These are phyloP conservation scores for Orbilia brochopaga DNA, from an alignment of 2,329 filamentous ascomycete species.

Conservation along the genomic window DNA sequence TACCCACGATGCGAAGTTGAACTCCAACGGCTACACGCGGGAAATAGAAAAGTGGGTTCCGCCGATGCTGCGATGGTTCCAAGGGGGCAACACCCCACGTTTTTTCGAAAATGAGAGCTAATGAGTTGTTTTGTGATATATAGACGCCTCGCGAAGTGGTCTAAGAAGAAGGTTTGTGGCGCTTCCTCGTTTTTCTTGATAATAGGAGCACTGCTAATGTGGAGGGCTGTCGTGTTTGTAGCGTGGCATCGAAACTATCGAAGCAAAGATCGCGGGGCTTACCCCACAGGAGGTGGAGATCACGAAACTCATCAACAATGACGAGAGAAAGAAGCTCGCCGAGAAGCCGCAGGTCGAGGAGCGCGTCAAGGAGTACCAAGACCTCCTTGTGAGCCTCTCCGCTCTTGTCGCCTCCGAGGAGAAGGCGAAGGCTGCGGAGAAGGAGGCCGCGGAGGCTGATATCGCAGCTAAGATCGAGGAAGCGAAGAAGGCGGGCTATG, in stretches of 20 bases:
- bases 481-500: conserved; percentile 62
- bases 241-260: conserved; percentile 53
- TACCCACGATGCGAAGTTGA: conserved; percentile 17
- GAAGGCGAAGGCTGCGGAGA: conserved; percentile 65
- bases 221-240: conserved; percentile 28
- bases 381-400: conserved; percentile 52
- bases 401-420: conserved; percentile 61
- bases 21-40: conserved; percentile 30
- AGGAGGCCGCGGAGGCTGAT: conserved; percentile 65
- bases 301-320: conserved; percentile 53
- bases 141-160: conserved; percentile 47
- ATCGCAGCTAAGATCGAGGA: conserved; percentile 61
- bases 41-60: conserved; percentile 43
- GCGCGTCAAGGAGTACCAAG: conserved; percentile 53
- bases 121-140: not conserved
- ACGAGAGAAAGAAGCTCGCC: conserved; percentile 54
- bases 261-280: conserved; percentile 55
- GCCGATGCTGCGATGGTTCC: too few species aligned
- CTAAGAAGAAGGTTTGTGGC: conserved; percentile 48
- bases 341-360: conserved; percentile 53
- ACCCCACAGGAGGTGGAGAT: conserved; percentile 53
- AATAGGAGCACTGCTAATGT: conserved; percentile 31
- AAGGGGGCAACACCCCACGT: not conserved
- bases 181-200: not conserved
- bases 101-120: not conserved